Conservation (phyloP, 768 basidiomycete species). For the Suillus americanus region DNA sequence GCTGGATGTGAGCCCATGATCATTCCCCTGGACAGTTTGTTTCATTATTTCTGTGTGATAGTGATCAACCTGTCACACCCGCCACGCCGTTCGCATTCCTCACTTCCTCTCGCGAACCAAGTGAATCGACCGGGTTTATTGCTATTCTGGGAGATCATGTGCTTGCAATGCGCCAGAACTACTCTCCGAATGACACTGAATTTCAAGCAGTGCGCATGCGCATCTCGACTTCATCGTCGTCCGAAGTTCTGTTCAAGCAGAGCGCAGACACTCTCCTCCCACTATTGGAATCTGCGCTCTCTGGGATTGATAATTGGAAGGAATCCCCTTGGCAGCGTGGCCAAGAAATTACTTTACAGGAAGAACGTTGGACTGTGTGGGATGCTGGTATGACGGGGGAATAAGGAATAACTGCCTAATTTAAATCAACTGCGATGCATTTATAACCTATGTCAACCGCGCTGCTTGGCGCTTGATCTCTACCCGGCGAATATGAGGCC, state of each 20-base stretch:
- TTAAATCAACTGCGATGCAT: background rate
- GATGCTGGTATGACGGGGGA: conserved; percentile 9
- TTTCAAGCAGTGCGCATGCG: conserved; percentile 2
- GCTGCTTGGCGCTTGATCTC: background rate
- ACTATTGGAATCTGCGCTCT: background rate
- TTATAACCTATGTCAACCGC: background rate
- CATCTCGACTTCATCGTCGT: background rate
- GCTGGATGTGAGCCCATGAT: conserved; percentile 17
- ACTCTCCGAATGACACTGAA: background rate
- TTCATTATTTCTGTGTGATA: conserved; percentile 2
- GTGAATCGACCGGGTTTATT: conserved; percentile 18
- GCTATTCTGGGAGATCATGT: conserved; percentile 19
- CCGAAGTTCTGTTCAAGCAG: background rate
- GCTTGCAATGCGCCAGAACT: conserved; percentile 12
- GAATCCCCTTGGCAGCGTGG: background rate
- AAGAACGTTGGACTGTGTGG: conserved; percentile 17
- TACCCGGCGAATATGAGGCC: background rate
- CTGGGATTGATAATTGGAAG: background rate
- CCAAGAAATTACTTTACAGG: background rate
- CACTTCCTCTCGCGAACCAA: conserved; percentile 8
- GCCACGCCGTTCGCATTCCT: conserved; percentile 19
- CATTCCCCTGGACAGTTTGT: background rate
- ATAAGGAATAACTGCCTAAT: background rate
- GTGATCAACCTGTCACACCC: conserved; percentile 11
- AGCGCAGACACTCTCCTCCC: background rate